Conservation (phyloP, 1,284 basidiomycete genomes). For the Entoloma clypeatum region DNA sequence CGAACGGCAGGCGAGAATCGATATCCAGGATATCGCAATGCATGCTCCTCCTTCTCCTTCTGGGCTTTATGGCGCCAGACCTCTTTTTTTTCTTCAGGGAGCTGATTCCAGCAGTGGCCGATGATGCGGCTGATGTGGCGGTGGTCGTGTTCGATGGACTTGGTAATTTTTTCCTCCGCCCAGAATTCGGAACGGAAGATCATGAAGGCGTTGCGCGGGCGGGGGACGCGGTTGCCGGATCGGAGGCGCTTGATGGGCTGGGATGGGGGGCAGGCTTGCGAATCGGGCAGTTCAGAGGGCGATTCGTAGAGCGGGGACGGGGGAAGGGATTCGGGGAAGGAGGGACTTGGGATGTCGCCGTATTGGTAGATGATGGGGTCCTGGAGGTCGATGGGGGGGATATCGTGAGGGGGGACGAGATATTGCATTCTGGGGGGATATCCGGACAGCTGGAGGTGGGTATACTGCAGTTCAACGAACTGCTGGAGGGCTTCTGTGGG, state of each 20-base stretch:
- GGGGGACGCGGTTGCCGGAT: constrained; percentile 49
- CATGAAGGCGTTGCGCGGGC: constrained; percentile 83
- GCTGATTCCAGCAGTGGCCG: constrained; percentile 49
- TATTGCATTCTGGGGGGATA: constrained; percentile 2
- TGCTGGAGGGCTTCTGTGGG: too few relatives aligned
- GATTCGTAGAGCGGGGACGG: constrained; percentile 12
- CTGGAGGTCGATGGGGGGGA: constrained; percentile 9
- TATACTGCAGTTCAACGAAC: too few relatives aligned
- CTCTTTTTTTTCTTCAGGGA: constrained; percentile 44
- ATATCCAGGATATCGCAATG: constrained; percentile 51
- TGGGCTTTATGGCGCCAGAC: constrained; percentile 51
- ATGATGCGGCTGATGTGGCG: constrained; percentile 58
- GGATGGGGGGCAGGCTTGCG: constrained; percentile 1
- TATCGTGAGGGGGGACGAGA: constrained; percentile 7
- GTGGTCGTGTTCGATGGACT: constrained; percentile 48
- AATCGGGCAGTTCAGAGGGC: neutral
- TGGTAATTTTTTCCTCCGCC: constrained; percentile 39
- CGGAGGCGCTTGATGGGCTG: constrained; percentile 16
- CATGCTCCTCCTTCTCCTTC: constrained; percentile 56
- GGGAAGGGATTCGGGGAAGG: constrained; percentile 13
- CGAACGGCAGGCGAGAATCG: constrained; percentile 47
- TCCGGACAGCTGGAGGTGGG: constrained; percentile 7
- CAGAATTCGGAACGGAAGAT: constrained; percentile 75
- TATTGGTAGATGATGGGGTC: constrained; percentile 11
- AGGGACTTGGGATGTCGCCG: constrained; percentile 10